Evolutionary conservation across 1,284 basidiomycete genomes (phyloP).

Genomic region (Jaminaea rosea): DNA sequence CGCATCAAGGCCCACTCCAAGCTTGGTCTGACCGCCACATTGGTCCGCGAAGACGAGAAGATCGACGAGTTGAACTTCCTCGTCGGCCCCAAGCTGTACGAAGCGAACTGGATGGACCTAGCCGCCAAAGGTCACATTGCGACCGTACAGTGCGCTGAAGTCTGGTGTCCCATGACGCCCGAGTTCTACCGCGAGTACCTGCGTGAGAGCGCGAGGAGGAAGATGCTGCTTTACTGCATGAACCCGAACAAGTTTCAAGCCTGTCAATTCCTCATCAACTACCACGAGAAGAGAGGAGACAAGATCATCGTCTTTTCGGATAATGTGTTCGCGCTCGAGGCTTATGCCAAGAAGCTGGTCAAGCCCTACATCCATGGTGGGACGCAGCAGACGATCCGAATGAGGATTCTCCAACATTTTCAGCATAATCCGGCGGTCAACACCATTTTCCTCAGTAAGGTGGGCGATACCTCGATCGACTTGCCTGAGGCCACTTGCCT

Average conservation of each 20-base stretch:
- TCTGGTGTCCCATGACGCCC: slow-evolving; percentile 99
- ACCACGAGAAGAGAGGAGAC: slow-evolving; percentile 93
- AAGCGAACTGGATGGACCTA: slow-evolving; percentile 99
- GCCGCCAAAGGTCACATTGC: slow-evolving; percentile 99
- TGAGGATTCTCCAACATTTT: slow-evolving; percentile 89
- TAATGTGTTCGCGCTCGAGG: slow-evolving; percentile 94
- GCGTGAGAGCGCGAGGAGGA: slow-evolving; percentile 79
- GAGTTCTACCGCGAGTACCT: slow-evolving; percentile 99
- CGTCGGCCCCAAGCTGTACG: slow-evolving; percentile 98
- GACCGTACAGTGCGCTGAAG: slow-evolving; percentile 90
- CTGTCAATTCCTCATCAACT: slow-evolving; percentile 96
- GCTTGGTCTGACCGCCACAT: slow-evolving; percentile 56
- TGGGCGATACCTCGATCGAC: slow-evolving; percentile 98
- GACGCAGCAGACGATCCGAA: slow-evolving; percentile 88
- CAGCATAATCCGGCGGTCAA: slow-evolving; percentile 88
- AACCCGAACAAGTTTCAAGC: slow-evolving; percentile 99
- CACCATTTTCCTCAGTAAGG: slow-evolving; percentile 98
- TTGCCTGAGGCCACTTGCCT: slow-evolving; percentile 97
- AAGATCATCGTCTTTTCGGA: slow-evolving; percentile 99
- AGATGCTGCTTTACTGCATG: slow-evolving; percentile 97
- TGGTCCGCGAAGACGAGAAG: slow-evolving; percentile 98
- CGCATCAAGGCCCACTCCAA: slow-evolving; percentile 47
- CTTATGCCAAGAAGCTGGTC: slow-evolving; percentile 85
- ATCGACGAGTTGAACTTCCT: slow-evolving; percentile 97
- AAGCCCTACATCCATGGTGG: slow-evolving; percentile 96